A percentile compares a stretch with the other conserved stretches of the same genome.
Conservation (phyloP, 345 rosid genomes). For the Reutealis trisperma region DNA sequence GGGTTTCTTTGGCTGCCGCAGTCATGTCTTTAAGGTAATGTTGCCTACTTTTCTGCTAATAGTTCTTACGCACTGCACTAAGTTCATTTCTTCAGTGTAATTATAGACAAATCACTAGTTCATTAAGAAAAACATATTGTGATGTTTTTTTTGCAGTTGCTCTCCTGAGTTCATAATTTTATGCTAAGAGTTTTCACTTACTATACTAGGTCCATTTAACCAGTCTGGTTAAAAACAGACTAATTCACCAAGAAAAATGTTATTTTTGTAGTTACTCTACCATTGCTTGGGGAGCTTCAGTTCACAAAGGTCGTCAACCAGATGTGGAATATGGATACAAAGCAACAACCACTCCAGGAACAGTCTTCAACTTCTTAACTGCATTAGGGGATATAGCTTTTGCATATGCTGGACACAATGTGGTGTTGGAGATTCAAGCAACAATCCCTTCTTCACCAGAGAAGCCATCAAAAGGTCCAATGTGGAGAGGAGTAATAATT, state of each 20-base stretch:
- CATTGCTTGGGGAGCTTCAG: slow-evolving; percentile 31
- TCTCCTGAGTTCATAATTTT: no score
- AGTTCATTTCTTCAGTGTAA: no score
- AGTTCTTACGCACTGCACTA: no score
- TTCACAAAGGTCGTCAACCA: slow-evolving; percentile 28
- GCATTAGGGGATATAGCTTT: slow-evolving; percentile 37
- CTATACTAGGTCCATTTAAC: no score
- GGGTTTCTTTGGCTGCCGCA: slow-evolving; percentile 33
- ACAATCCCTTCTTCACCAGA: slow-evolving; percentile 35
- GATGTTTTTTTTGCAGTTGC: no score
- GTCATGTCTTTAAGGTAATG: slow-evolving; percentile 36
- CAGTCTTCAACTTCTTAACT: slow-evolving; percentile 21
- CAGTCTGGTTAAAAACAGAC: no score
- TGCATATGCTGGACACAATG: slow-evolving; percentile 39
- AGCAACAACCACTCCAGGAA: slow-evolving; percentile 20
- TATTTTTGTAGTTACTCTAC: slow-evolving; percentile 23
- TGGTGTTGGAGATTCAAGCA: slow-evolving; percentile 38
- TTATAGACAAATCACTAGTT: no score
- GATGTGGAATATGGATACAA: slow-evolving; percentile 16
- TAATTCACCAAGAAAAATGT: no score
- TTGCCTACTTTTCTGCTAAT: no score
- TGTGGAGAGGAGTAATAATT: slow-evolving; percentile 35
- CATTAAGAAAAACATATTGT: no score
- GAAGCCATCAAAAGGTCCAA: slow-evolving; percentile 32
- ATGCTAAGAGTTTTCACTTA: no score